Base-by-base conservation (phyloP, 2,329 filamentous ascomycete species). In the Aspergillus sp. region DNA sequence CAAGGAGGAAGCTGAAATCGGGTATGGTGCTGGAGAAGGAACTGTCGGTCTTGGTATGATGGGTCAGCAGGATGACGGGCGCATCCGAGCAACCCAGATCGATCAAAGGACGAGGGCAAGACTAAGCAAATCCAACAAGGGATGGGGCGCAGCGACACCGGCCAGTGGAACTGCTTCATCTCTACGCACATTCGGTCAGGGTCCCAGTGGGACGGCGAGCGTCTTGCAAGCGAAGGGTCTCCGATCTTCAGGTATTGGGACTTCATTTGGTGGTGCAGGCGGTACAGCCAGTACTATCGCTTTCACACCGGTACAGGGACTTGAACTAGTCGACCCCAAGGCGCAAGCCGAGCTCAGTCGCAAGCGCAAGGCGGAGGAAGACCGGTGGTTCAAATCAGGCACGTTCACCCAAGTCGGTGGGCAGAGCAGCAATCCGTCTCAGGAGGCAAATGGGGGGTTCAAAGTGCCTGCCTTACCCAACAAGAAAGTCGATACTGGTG, bases 321-420 rank as follows among this genome's bases (percentile, higher is more conserved):
- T 99, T 39, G 93, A 99, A 78, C 83, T 99, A 12, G 93, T 98
- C 6, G 93, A 98, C 72, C 95, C 95, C 20, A 96, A 95, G 79
- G 85, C 90, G 56, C 87, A 92, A 65, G 90, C 91, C 7, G 92
- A 97, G 78, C 83, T 96, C 72, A 92, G 84, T 70, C 84, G 91
- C 66, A 98, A 98, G 80, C 82, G 92, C 62, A 96, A 96, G 73
- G 93, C 91, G 0, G 95, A 98, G 62, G 91, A 96, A 71, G 93
- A 98, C 71, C 83, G 91, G 38, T 99, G 92, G 89, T 99, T 99
- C 80, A 96, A 95, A 75, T 90, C 91, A 47, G 95, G 95, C n/a
- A 93, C 91, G 0, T 99, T 99, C 70, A 97, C 95, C 8, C 93
- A 97, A 73, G 84, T 96, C 55, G 86, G 86, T 9, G 65, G 63